Evolutionary conservation across 2,329 filamentous ascomycete genomes (phyloP).

Genomic region (Talaromyces verruculosus): DNA sequence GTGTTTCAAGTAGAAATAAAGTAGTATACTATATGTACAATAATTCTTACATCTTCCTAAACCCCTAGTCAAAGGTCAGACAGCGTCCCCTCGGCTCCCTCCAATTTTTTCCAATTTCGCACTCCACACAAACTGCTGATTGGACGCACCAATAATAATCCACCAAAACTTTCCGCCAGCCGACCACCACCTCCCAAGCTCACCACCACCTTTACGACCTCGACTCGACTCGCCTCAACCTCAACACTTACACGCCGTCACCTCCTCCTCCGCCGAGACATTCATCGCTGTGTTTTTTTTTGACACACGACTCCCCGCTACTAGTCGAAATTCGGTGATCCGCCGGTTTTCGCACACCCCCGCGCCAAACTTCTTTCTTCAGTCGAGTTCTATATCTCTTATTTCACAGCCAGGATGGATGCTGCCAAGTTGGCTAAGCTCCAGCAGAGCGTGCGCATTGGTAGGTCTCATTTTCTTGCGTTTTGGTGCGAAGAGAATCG

Average conservation of each 20-base stretch:
- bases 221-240: not conserved
- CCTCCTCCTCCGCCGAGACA: not conserved
- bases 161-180: conserved; percentile 7
- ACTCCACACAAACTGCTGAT: conserved; percentile 25
- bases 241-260: not conserved
- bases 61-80: not conserved
- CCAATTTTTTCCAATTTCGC: conserved; percentile 20
- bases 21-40: not conserved
- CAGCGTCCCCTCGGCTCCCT: conserved; percentile 16
- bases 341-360: conserved; percentile 3
- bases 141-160: conserved; percentile 24
- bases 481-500: not conserved
- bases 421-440: conserved; percentile 65
- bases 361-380: not conserved
- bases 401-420: conserved; percentile 56
- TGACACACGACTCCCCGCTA: not conserved
- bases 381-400: not conserved
- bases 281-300: not conserved
- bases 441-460: conserved; percentile 68
- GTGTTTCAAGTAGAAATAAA: not conserved
- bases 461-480: conserved; percentile 53
- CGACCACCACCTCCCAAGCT: conserved; percentile 6
- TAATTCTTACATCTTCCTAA: not conserved
- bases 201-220: conserved; percentile 8
- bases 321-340: not conserved